Conservation (phyloP, 805 yeast species). For the Kuraishia piskuri region DNA sequence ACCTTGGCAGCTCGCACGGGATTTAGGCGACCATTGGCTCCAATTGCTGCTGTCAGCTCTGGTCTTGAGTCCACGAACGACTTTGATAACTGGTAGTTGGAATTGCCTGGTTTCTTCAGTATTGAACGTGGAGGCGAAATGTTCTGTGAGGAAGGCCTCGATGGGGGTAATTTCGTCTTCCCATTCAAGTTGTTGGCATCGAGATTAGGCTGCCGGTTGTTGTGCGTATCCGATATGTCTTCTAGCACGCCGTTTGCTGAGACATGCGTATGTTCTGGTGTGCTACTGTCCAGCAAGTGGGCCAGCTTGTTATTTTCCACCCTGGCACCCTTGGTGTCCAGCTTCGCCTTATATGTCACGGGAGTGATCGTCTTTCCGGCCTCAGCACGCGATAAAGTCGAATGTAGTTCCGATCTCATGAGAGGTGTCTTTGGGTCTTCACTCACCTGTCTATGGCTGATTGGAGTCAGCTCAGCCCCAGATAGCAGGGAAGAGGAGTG, state of each 20-base stretch:
- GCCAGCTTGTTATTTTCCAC: not conserved
- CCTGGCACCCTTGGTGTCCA: not conserved
- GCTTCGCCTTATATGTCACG: not conserved
- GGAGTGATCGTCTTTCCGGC: constrained; percentile 1
- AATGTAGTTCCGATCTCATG: not conserved
- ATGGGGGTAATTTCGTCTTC: not conserved
- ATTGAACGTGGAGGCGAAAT: constrained; percentile 1
- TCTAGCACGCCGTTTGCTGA: not conserved
- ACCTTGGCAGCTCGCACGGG: constrained; percentile 25
- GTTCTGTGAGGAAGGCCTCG: not conserved
- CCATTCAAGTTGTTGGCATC: not conserved
- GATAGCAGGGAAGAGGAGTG: not conserved
- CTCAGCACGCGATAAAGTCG: not conserved
- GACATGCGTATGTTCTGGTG: not conserved
- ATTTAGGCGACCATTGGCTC: constrained; percentile 19
- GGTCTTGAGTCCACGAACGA: constrained; percentile 8
- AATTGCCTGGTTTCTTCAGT: constrained; percentile 1
- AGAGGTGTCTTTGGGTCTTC: not conserved
- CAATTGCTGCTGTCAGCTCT: constrained; percentile 12
- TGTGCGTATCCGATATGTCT: not conserved
- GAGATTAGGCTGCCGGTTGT: not conserved
- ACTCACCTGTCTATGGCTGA: not conserved
- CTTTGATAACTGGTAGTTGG: not conserved
- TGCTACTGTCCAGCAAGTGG: not conserved
- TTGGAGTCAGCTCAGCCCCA: not conserved